These are phyloP conservation scores for Aspergillus saccharolyticus DNA, from an alignment of 495 filamentous ascomycete genomes.

Conservation along the genomic window DNA sequence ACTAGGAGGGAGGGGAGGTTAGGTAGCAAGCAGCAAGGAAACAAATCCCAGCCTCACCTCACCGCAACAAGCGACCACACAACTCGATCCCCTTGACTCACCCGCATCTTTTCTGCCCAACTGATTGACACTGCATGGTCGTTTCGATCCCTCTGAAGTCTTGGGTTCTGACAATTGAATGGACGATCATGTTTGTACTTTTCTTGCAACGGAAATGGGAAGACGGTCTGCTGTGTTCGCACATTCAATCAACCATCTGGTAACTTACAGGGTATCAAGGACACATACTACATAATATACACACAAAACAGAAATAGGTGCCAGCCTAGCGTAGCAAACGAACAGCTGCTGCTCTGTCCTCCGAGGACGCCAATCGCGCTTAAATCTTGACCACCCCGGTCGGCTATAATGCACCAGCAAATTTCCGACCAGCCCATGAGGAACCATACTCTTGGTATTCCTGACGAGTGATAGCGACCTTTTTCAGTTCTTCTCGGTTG, in stretches of 20 bases:
- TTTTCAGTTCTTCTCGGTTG: constrained; percentile 55
- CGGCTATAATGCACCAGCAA: constrained; percentile 41
- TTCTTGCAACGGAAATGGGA: background rate
- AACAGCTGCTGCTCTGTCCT: background rate
- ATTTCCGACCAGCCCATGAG: constrained; percentile 70
- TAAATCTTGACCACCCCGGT: constrained; percentile 2
- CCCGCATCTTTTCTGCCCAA: background rate
- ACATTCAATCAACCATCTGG: background rate
- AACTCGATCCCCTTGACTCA: background rate
- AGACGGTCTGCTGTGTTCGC: background rate
- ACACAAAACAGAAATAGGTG: background rate
- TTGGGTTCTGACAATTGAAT: no score
- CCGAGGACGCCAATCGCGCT: constrained; percentile 1
- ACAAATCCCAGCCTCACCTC: background rate
- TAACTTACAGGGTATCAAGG: constrained; percentile 16
- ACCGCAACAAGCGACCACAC: constrained; percentile 1
- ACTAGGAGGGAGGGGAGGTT: background rate
- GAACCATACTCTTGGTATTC: constrained; percentile 89
- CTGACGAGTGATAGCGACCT: constrained; percentile 68
- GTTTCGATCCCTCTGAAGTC: background rate
- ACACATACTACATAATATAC: constrained; percentile 1
- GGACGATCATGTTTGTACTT: background rate
- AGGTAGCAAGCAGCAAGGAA: background rate
- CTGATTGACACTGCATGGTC: background rate
- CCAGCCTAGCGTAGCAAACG: background rate